Conservation (phyloP, 345 rosid genomes). For the Eucalyptus sideroxylon region DNA sequence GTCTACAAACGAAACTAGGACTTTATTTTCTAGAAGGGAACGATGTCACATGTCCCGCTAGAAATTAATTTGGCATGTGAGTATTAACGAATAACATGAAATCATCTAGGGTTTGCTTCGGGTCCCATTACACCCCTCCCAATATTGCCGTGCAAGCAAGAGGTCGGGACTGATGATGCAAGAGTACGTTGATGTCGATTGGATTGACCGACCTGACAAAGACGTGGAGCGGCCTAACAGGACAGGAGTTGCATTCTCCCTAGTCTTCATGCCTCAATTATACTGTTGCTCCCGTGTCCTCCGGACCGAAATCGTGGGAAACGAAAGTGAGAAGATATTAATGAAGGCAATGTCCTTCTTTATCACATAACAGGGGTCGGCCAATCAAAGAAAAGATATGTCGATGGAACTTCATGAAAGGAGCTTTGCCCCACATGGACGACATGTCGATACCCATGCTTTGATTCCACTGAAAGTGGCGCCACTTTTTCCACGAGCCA, state of each 20-base stretch:
- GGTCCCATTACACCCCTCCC: background rate
- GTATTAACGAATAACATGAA: background rate
- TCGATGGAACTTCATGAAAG: background rate
- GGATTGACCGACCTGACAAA: background rate
- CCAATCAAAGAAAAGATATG: background rate
- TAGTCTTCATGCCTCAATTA: background rate
- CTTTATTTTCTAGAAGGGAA: background rate
- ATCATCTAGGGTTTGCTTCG: background rate
- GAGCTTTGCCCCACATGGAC: background rate
- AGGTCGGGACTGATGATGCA: background rate
- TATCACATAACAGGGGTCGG: background rate
- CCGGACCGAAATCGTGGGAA: background rate
- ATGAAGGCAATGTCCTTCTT: background rate
- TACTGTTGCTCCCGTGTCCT: background rate
- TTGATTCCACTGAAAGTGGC: background rate
- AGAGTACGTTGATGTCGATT: background rate
- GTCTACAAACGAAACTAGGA: background rate
- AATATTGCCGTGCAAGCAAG: background rate
- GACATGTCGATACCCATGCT: background rate
- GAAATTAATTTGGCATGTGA: background rate
- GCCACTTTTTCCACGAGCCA: background rate
- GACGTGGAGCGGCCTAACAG: background rate
- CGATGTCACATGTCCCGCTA: background rate
- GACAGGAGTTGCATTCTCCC: background rate
- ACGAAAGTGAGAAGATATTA: background rate